Evolutionary conservation across 306 rosid species (phyloP), one percentile per base, ranked within the genome.

Genomic region (Prunus mume): DNA sequence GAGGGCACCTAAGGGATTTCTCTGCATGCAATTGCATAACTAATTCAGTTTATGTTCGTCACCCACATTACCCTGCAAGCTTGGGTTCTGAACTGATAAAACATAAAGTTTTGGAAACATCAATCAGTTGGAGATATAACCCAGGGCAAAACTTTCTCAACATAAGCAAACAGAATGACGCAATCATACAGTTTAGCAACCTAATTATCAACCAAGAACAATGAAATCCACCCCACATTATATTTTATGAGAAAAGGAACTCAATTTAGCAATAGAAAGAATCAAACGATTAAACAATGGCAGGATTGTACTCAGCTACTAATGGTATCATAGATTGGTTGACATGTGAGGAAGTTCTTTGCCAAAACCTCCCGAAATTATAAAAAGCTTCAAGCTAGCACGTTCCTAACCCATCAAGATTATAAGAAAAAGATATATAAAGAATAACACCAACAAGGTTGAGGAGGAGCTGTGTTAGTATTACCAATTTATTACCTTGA

Each of bases 401-500:
- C 27, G 52, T 17, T 46, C 30, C 18, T 14, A 30, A 30, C 62
- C 61, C 47, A 51, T 70, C 46, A 43, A 32, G 20, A 30, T 47
- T 49, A 32, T 9, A 47, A 19, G 3, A 14, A 27, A 25, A 70
- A 2, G 27, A 71, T 4, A 34, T 2, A 27, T 2, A 17, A 28
- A 17, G 45, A 34, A 47, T 17, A 24, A 41, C 11, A 12, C 24
- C 28, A 56, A 56, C 0, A 43, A 72, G 55, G 67, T 11, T 76
- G 17, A n/a, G 72, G 27, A 38, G 57, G 58, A 64, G 22, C 7
- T 50, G 68, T 9, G 38, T n/a, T 22, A 41, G 50, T 22, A 30
- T 52, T 27, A 73, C 69, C 69, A 58, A 45, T 24, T 43, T 43
- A 41, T 51, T 72, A 72, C 84, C 76, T 84, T 77, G 57, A 67